These are phyloP conservation scores for Pleomassaria siparia DNA, from an alignment of 2,329 filamentous ascomycete species.

Conservation along the genomic window DNA sequence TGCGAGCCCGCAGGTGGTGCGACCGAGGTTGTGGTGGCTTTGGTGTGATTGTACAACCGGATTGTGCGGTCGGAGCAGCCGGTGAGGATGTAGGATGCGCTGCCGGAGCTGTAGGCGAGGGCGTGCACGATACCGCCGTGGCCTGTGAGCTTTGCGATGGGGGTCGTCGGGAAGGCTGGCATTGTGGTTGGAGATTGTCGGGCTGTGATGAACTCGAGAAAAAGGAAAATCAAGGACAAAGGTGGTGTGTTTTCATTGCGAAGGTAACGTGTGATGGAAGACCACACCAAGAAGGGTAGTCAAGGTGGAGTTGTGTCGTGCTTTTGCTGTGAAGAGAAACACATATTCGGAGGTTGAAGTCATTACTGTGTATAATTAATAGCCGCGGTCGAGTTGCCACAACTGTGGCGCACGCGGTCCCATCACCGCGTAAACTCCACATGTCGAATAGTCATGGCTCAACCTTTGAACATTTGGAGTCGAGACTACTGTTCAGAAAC, in stretches of 20 bases:
- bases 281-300: too few species aligned
- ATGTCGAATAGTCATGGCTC: too few species aligned
- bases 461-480: too few species aligned
- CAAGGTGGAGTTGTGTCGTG: too few species aligned
- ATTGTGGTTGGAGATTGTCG: not conserved
- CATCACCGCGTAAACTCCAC: too few species aligned
- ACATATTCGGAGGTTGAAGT: too few species aligned
- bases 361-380: too few species aligned
- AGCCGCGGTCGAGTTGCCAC: too few species aligned
- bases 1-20: constrained; percentile 26
- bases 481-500: too few species aligned
- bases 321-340: too few species aligned
- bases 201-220: not conserved
- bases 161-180: constrained; percentile 43
- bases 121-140: constrained; percentile 52
- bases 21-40: constrained; percentile 45
- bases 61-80: constrained; percentile 83
- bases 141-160: constrained; percentile 44
- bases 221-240: not conserved
- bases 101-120: constrained; percentile 52
- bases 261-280: too few species aligned
- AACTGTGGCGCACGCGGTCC: too few species aligned
- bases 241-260: not conserved
- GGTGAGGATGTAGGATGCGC: constrained; percentile 67
- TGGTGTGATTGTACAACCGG: constrained; percentile 79